Evolutionary conservation across 2,329 filamentous ascomycete genomes (phyloP).

Genomic region (Hyphodiscus sp.): DNA sequence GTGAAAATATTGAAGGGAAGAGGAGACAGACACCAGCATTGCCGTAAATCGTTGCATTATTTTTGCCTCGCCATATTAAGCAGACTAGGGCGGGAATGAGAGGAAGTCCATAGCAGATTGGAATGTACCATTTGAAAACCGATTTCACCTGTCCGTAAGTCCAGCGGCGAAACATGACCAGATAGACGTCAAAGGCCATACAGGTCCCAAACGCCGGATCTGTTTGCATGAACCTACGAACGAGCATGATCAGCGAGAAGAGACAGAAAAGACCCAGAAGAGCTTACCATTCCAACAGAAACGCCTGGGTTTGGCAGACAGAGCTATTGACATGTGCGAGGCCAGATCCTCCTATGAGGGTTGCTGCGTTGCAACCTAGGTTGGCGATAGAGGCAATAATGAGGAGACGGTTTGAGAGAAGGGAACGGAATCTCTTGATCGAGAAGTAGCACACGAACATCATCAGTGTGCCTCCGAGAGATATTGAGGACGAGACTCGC

Average conservation of each 20-base stretch:
- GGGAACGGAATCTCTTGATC: conserved; percentile 66
- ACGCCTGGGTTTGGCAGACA: conserved; percentile 64
- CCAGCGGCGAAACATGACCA: conserved; percentile 52
- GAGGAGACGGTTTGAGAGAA: conserved; percentile 62
- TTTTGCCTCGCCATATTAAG: conserved; percentile 40
- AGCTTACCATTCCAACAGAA: conserved; percentile 71
- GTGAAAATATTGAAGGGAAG: background rate
- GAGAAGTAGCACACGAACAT: conserved; percentile 62
- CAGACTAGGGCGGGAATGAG: conserved; percentile 48
- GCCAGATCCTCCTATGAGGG: conserved; percentile 47
- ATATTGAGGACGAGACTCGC: conserved; percentile 63
- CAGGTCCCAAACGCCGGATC: conserved; percentile 50
- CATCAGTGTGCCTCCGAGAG: conserved; percentile 61
- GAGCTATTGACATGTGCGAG: conserved; percentile 15
- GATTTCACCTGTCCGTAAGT: conserved; percentile 42
- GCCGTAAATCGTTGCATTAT: conserved; percentile 31
- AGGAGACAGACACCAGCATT: conserved; percentile 27
- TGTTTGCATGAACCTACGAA: conserved; percentile 39
- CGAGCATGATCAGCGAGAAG: conserved; percentile 49
- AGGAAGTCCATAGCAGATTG: conserved; percentile 50
- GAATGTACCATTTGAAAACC: conserved; percentile 48
- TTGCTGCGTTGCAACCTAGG: conserved; percentile 50
- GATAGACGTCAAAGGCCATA: conserved; percentile 56
- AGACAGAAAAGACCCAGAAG: conserved; percentile 41
- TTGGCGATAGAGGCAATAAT: conserved; percentile 58